Conservation (phyloP, 1,284 basidiomycete species). For the Tylopilus sp. region DNA sequence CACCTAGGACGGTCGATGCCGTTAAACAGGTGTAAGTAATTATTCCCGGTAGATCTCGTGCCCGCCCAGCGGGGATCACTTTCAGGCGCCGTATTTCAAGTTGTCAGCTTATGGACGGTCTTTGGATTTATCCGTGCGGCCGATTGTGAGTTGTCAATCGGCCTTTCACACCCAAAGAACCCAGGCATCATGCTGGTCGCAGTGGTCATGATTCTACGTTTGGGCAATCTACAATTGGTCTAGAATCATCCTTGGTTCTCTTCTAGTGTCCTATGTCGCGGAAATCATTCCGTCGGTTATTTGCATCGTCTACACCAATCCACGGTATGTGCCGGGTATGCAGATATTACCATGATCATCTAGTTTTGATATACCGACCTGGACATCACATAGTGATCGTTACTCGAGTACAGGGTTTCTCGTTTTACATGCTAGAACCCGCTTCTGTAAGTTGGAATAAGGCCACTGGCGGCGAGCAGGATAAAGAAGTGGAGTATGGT, state of each 20-base stretch:
- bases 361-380: neutral
- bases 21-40: neutral
- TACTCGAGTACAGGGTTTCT: neutral
- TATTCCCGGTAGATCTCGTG: neutral
- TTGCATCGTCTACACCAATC: neutral
- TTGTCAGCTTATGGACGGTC: neutral
- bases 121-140: neutral
- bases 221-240: neutral
- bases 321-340: neutral
- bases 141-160: neutral
- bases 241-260: neutral
- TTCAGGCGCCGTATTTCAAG: neutral
- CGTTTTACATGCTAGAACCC: neutral
- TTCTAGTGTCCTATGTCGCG: neutral
- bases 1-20: neutral
- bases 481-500: no score
- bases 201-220: neutral
- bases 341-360: neutral
- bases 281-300: neutral
- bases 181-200: neutral
- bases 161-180: neutral
- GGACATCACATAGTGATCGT: neutral
- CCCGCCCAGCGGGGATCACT: neutral
- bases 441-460: neutral
- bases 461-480: neutral